A percentile compares a stretch with the other conserved stretches of the same genome.
phyloP scores from a whole-genome alignment of 257 asterid species.

The Echites panduratus region DNA sequence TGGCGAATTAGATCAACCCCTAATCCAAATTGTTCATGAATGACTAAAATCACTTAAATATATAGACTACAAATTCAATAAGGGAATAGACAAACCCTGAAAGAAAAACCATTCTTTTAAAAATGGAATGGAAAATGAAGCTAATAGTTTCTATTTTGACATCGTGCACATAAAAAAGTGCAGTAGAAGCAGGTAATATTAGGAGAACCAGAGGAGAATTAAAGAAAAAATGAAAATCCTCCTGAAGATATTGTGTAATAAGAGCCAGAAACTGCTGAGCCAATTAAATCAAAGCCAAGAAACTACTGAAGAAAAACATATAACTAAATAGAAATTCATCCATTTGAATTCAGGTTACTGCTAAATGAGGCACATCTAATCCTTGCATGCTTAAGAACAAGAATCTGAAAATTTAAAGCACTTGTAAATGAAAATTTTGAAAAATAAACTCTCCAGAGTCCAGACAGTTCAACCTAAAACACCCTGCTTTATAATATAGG shows the following conservation, averaged over 20 bases:
- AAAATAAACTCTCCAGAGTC: not conserved
- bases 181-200: not conserved
- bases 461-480: not conserved
- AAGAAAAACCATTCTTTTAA: not conserved
- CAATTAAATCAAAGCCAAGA: not conserved
- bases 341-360: not conserved
- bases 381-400: not conserved
- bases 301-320: not conserved
- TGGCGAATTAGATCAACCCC: constrained; percentile 73
- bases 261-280: not conserved
- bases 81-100: not conserved
- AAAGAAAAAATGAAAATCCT: not conserved
- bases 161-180: not conserved
- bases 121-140: not conserved
- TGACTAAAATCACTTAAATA: not conserved
- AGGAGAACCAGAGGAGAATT: not conserved
- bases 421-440: not conserved
- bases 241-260: not conserved
- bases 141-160: not conserved
- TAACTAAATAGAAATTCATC: not conserved
- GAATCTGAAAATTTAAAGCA: not conserved
- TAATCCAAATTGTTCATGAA: constrained; percentile 24
- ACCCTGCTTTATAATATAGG: too few relatives aligned
- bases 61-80: not conserved
- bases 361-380: not conserved